Conservation (phyloP, 768 basidiomycete species). For the Podaxis rugospora region DNA sequence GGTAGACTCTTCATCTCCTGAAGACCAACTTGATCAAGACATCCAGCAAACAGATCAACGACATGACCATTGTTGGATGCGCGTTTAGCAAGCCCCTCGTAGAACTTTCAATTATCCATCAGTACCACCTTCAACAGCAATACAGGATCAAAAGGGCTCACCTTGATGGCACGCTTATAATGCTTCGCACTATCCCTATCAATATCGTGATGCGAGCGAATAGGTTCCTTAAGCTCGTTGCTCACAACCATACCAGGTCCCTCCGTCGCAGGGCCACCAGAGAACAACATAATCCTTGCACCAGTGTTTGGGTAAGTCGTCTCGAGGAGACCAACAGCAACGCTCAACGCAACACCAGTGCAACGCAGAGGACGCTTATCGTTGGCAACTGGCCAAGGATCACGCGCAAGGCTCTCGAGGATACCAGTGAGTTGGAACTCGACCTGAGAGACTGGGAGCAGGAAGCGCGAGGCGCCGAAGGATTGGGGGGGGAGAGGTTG, state of each 20-base stretch:
- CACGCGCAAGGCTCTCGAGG: slow-evolving; percentile 79
- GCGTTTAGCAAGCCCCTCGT: slow-evolving; percentile 89
- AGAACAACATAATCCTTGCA: slow-evolving; percentile 92
- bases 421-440: slow-evolving; percentile 96
- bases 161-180: slow-evolving; percentile 95
- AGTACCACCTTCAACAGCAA: slow-evolving; percentile 10
- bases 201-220: slow-evolving; percentile 98
- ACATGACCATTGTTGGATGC: slow-evolving; percentile 94
- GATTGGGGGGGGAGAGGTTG: slow-evolving; percentile 77
- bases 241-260: slow-evolving; percentile 97
- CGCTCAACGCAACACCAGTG: slow-evolving; percentile 91
- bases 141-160: slow-evolving; percentile 25
- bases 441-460: slow-evolving; percentile 87
- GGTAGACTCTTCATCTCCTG: slow-evolving; percentile 96
- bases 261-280: slow-evolving; percentile 93
- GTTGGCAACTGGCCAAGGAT: slow-evolving; percentile 96
- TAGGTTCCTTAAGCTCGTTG: slow-evolving; percentile 94
- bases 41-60: slow-evolving; percentile 94
- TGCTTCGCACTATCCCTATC: slow-evolving; percentile 96
- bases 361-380: slow-evolving; percentile 92
- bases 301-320: slow-evolving; percentile 95
- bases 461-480: slow-evolving; percentile 85
- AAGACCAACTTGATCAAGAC: slow-evolving; percentile 95
- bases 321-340: slow-evolving; percentile 91
- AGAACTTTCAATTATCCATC: slow-evolving; percentile 59